phyloP scores from a whole-genome alignment of 345 rosid genomes.

The Salix suchowensis region DNA sequence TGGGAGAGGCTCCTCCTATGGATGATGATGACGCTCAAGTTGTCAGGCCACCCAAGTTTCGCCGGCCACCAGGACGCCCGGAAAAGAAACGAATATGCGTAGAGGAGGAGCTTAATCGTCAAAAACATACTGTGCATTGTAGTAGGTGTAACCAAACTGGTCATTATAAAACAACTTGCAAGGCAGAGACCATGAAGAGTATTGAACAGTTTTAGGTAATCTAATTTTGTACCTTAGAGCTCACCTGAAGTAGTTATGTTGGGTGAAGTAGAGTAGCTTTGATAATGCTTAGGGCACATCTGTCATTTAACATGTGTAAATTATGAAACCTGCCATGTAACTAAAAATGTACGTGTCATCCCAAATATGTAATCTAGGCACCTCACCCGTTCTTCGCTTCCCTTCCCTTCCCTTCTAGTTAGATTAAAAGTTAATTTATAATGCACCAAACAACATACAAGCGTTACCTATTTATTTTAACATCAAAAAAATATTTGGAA shows the following conservation, averaged over 20 bases:
- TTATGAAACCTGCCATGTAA: not conserved
- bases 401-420: too few species aligned
- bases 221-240: constrained; percentile 7
- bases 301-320: not conserved
- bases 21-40: constrained; percentile 24
- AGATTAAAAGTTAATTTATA: too few species aligned
- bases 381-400: too few species aligned
- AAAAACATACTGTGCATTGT: constrained; percentile 53
- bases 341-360: not conserved
- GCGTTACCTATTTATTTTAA: too few species aligned
- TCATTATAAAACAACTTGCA: constrained; percentile 59
- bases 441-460: too few species aligned
- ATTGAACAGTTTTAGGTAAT: constrained; percentile 37
- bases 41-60: constrained; percentile 46
- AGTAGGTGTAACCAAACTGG: constrained; percentile 52
- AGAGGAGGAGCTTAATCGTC: constrained; percentile 41
- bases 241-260: not conserved
- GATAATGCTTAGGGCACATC: not conserved
- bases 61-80: constrained; percentile 54
- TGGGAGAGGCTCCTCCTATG: constrained; percentile 12
- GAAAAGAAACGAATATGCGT: constrained; percentile 50
- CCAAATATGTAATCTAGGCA: not conserved
- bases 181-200: constrained; percentile 29
- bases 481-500: too few species aligned
- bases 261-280: not conserved